Conservation (phyloP, 106 monocot species). For the Gastrodia elata region DNA sequence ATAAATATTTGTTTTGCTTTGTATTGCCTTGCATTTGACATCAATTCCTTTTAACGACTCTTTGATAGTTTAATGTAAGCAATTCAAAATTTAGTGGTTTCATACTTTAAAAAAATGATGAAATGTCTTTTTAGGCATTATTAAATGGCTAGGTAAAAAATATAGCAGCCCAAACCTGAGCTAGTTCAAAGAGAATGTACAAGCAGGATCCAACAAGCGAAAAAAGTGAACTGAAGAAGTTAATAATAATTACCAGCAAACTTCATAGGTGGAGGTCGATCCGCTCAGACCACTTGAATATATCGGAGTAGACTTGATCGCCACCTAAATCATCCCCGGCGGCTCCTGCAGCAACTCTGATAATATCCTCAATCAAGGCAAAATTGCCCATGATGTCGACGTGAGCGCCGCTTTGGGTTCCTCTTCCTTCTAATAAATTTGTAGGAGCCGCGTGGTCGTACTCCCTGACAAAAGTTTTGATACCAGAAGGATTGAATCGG, state of each 20-base stretch:
- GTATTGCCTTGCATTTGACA: no score
- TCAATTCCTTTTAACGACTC: not conserved
- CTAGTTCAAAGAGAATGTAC: not conserved
- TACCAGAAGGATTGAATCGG: slow-evolving; percentile 83
- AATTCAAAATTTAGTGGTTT: not conserved
- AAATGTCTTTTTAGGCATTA: not conserved
- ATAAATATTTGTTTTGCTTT: no score
- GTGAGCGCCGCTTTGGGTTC: slow-evolving; percentile 95
- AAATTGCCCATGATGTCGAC: slow-evolving; percentile 99
- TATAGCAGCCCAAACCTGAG: not conserved
- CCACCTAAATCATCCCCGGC: slow-evolving; percentile 86
- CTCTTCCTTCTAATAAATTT: slow-evolving; percentile 83
- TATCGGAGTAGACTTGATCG: slow-evolving; percentile 85
- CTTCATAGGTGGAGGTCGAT: slow-evolving; percentile 62
- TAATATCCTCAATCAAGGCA: slow-evolving; percentile 87
- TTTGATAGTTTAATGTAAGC: not conserved
- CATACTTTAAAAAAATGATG: not conserved
- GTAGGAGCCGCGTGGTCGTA: slow-evolving; percentile 83
- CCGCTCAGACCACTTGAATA: slow-evolving; percentile 95
- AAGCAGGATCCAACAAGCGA: not conserved
- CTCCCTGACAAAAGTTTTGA: slow-evolving; percentile 73
- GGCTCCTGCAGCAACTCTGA: slow-evolving; percentile 89
- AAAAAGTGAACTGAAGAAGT: not conserved
- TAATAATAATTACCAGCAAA: slow-evolving; percentile 17
- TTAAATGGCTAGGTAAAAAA: no score